Conservation (phyloP, 1,139 yeast genomes). For the Taphrina betulina region DNA sequence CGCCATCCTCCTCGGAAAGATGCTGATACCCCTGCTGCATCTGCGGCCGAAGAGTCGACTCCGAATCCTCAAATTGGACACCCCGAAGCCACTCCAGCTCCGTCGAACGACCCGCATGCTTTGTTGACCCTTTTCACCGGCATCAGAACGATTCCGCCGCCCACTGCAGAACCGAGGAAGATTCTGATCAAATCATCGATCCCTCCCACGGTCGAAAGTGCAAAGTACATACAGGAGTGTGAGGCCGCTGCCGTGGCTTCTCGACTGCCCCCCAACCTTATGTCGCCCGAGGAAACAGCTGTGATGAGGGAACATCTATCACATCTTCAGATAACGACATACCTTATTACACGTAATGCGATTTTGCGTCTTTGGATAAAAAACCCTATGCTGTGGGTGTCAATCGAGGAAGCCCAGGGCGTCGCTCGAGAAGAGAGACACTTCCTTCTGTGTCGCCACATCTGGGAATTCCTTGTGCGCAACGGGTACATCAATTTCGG, state of each 20-base stretch:
- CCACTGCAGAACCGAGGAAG: not conserved
- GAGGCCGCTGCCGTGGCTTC: conserved; percentile 49
- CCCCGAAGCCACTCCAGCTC: too few relatives aligned
- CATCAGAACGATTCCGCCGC: not conserved
- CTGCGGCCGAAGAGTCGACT: too few relatives aligned
- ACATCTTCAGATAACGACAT: conserved; percentile 48
- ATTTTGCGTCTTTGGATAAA: conserved; percentile 50
- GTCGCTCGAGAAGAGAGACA: conserved; percentile 48
- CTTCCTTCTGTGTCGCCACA: conserved; percentile 48
- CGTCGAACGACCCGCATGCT: too few relatives aligned
- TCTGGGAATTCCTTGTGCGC: conserved; percentile 49
- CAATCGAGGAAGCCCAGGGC: conserved; percentile 50
- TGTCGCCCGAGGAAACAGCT: conserved; percentile 46
- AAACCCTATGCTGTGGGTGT: conserved; percentile 49
- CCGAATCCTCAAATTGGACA: too few relatives aligned
- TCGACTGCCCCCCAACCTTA: conserved; percentile 46
- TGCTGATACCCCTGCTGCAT: too few relatives aligned
- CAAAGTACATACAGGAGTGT: conserved; percentile 27
- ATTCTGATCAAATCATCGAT: conserved; percentile 8
- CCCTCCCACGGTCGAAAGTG: not conserved
- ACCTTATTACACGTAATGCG: conserved; percentile 49
- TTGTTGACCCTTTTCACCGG: too few relatives aligned
- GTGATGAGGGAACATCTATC: conserved; percentile 45
- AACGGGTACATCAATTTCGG: conserved; percentile 51
- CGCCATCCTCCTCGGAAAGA: too few relatives aligned